These are phyloP conservation scores for Dioscorea alata DNA, from an alignment of 106 monocot species.

Conservation along the genomic window DNA sequence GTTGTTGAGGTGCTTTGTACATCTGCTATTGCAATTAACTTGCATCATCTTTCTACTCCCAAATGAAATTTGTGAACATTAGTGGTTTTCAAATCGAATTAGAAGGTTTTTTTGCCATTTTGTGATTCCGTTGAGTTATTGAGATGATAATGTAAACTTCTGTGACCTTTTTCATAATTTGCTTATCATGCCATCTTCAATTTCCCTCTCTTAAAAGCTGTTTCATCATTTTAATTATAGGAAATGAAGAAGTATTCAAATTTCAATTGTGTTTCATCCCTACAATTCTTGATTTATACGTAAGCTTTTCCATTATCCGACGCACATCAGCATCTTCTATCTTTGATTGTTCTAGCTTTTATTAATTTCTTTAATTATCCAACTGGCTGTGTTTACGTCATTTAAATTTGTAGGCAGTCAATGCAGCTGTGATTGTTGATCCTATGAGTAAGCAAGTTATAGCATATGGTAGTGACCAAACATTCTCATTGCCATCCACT, in stretches of 20 bases:
- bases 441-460: conserved; percentile 29
- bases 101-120: neutral
- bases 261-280: neutral
- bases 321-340: neutral
- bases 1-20: neutral
- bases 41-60: too few relatives aligned
- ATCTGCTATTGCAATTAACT: too few relatives aligned
- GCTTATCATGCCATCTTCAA: too few relatives aligned
- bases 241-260: neutral
- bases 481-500: neutral
- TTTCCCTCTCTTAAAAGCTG: neutral
- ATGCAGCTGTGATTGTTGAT: conserved; percentile 50
- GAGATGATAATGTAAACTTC: too few relatives aligned
- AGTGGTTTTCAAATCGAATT: neutral
- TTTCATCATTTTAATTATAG: neutral
- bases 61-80: too few relatives aligned
- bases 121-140: too few relatives aligned
- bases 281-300: neutral
- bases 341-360: neutral
- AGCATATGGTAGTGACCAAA: conserved; percentile 52
- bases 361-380: neutral
- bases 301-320: neutral
- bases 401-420: conserved; percentile 36
- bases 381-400: neutral
- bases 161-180: too few relatives aligned